Percentiles rank a stretch among this genome's conserved stretches.
Evolutionary conservation across 2,329 filamentous ascomycete genomes (phyloP).

Genomic region (Huntiella bhutanensis): DNA sequence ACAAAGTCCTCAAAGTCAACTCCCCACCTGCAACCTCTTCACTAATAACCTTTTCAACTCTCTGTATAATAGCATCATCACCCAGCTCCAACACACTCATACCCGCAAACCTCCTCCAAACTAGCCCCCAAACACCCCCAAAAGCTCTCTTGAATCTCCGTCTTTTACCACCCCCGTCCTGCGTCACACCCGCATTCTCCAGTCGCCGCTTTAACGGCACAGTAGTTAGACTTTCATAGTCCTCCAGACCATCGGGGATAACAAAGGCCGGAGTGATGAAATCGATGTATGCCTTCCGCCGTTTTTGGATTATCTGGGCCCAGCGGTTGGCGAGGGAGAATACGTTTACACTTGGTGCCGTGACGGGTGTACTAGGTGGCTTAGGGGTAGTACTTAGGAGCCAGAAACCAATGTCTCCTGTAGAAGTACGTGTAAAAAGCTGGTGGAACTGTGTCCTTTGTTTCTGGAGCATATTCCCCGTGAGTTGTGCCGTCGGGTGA

Average conservation of each 20-base stretch:
- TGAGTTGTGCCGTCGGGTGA: background rate
- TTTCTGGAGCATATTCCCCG: conserved; percentile 18
- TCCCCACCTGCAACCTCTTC: too few relatives aligned
- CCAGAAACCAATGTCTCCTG: conserved; percentile 26
- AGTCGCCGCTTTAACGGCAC: conserved; percentile 4
- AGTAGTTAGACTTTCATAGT: conserved; percentile 13
- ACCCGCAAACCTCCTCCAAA: background rate
- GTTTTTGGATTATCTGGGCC: conserved; percentile 6
- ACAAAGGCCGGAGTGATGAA: conserved; percentile 19
- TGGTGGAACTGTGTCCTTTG: conserved; percentile 27
- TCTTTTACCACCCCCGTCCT: background rate
- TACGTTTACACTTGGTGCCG: conserved; percentile 2
- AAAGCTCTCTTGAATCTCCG: conserved; percentile 8
- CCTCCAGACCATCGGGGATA: conserved; percentile 20
- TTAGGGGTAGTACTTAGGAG: conserved; percentile 16
- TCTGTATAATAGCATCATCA: too few relatives aligned
- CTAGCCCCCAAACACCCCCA: background rate
- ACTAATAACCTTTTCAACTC: too few relatives aligned
- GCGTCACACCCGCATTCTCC: background rate
- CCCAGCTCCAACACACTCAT: too few relatives aligned
- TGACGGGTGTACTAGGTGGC: conserved; percentile 4
- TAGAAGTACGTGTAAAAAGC: conserved; percentile 22
- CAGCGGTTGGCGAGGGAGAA: conserved; percentile 5
- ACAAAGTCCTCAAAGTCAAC: too few relatives aligned
- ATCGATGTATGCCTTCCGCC: conserved; percentile 5